Conservation (phyloP, 1,284 basidiomycete species). For the Cystobasidium sp. region DNA sequence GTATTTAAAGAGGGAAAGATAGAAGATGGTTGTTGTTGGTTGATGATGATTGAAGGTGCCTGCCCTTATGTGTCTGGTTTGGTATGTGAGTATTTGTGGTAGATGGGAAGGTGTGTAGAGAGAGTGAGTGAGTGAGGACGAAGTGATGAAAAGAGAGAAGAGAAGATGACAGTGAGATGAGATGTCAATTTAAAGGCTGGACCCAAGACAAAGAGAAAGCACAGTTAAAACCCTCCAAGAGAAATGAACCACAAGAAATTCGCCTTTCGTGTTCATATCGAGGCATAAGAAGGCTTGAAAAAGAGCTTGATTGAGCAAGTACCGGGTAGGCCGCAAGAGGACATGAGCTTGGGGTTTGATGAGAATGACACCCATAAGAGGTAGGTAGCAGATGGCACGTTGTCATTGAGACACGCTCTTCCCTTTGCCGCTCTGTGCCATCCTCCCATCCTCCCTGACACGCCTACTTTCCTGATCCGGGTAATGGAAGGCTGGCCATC, state of each 20-base stretch:
- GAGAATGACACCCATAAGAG: too few species aligned
- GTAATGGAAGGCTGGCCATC: not conserved
- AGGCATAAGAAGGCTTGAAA: too few species aligned
- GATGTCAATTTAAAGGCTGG: not conserved
- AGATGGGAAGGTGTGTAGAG: not conserved
- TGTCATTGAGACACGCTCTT: too few species aligned
- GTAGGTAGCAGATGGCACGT: too few species aligned
- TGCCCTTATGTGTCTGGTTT: conserved; percentile 9
- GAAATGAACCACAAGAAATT: conserved; percentile 19
- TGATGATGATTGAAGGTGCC: not conserved
- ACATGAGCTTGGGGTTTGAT: too few species aligned
- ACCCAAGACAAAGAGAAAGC: not conserved
- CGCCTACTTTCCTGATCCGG: conserved; percentile 5
- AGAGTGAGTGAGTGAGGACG: not conserved
- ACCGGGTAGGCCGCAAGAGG: too few species aligned
- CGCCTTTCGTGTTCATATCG: too few species aligned
- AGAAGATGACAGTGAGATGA: conserved; percentile 11
- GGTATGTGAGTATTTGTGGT: not conserved
- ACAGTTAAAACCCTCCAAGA: not conserved
- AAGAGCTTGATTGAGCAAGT: too few species aligned
- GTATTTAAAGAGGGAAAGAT: not conserved
- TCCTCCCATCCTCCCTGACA: not conserved
- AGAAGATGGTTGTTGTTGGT: not conserved
- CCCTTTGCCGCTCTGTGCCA: too few species aligned
- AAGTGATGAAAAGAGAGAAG: conserved; percentile 6